Base-by-base conservation (phyloP, 164 flowering plant species). In the Chimonanthus praecox region DNA sequence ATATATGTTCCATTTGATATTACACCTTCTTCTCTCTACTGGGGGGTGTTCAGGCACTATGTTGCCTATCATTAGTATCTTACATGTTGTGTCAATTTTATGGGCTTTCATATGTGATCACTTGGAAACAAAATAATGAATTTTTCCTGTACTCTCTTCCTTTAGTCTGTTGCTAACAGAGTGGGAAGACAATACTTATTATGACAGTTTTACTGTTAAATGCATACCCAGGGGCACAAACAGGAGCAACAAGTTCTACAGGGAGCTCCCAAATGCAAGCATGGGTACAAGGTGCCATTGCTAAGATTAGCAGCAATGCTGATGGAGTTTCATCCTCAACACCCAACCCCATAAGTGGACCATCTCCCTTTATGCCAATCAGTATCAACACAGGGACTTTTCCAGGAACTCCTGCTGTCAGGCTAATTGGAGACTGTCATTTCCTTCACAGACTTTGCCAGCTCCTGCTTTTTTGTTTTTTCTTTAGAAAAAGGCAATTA, bases 241-340 rank as follows among this genome's bases (percentile, higher is more conserved):
- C 74, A 84, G 95, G 95, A 58, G 78, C 92, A 4, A 72, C 97
- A 72, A 92, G 86, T 85, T 83, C 97, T 76, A 88, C 90, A 18
- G 97, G 97, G 74, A 96, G 87, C 82, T 88, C 95, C 67, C 99
- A 92, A 78, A 89, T 96, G 95, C 97, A 92, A 78, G 98, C 97
- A 77, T 96, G 99, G 98, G 94, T 96, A 33, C 98, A 96, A 83
- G 99, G 99, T 77, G 99, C 99, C 11, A 92, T 96, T 82, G 99
- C 98, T 69, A 96, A 96, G 85, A 96, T 96, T 78, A 92, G 97
- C 79, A 87, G 95, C 87, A 88, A 91, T 9, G 77, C 85, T 63
- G 99, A 96, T 78, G 97, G 97, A 70, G 88, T 84, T 71, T 73
- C 98, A 47, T 87, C 69, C 84, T 78, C 97, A 73, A 77, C 93